These are phyloP conservation scores for Boletus tomentosulus DNA, from an alignment of 768 basidiomycete genomes.

Conservation along the genomic window DNA sequence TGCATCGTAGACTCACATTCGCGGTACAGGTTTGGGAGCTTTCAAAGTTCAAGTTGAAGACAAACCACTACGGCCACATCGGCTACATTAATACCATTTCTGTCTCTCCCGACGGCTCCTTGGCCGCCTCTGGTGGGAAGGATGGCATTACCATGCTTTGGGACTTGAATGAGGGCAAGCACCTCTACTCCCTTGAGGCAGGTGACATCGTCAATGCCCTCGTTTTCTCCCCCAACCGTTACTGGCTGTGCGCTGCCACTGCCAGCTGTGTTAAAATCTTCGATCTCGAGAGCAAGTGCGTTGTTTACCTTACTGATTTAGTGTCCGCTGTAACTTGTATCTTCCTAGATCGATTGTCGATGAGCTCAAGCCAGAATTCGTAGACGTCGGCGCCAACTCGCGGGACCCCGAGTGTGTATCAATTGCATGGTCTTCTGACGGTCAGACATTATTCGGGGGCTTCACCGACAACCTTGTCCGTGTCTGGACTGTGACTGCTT, in stretches of 20 bases:
- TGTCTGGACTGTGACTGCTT: constrained; percentile 79
- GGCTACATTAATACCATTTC: constrained; percentile 99
- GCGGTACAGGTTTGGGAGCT: constrained; percentile 95
- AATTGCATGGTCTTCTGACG: constrained; percentile 97
- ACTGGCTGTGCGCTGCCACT: constrained; percentile 99
- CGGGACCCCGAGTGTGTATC: constrained; percentile 91
- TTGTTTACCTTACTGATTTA: constrained; percentile 16
- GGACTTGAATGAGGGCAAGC: constrained; percentile 99
- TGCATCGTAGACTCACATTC: constrained; percentile 5
- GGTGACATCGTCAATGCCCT: constrained; percentile 98
- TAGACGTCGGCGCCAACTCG: constrained; percentile 64
- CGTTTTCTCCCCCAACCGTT: constrained; percentile 99
- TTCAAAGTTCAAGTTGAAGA: constrained; percentile 99
- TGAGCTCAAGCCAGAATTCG: constrained; percentile 95
- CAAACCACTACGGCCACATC: constrained; percentile 99
- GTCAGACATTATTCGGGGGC: constrained; percentile 95
- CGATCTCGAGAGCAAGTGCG: constrained; percentile 98
- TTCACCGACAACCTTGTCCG: constrained; percentile 94
- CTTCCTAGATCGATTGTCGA: constrained; percentile 85
- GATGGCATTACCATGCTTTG: constrained; percentile 99
- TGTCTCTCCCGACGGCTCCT: constrained; percentile 97
- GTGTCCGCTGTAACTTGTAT: constrained; percentile 1
- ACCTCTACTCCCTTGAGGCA: constrained; percentile 99
- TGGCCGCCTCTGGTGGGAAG: constrained; percentile 98
- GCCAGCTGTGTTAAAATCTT: constrained; percentile 98